Evolutionary conservation across 306 rosid species (phyloP).

Genomic region (Myrica gale): DNA sequence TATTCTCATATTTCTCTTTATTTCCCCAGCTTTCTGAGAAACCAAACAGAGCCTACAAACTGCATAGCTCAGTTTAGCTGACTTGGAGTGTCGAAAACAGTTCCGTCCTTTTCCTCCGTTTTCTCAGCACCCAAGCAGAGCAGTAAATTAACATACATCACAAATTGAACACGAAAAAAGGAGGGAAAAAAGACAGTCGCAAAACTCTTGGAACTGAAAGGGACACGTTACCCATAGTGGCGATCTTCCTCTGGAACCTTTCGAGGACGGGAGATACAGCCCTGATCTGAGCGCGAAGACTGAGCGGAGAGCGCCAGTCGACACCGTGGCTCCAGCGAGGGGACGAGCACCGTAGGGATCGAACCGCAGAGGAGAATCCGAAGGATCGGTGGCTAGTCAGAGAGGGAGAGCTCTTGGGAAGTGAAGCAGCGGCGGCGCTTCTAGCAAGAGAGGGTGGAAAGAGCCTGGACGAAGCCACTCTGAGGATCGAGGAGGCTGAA

Average conservation of each 20-base stretch:
- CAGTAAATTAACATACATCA: background rate
- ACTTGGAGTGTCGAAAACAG: background rate
- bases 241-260: conserved; percentile 49
- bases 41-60: background rate
- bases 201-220: background rate
- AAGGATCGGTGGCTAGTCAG: conserved; percentile 27
- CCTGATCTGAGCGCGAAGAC: conserved; percentile 59
- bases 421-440: conserved; percentile 11
- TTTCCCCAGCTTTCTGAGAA: background rate
- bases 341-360: conserved; percentile 27
- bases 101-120: background rate
- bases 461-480: conserved; percentile 45
- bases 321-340: conserved; percentile 65
- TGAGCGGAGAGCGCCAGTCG: conserved; percentile 48
- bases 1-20: background rate
- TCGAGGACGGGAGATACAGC: conserved; percentile 53
- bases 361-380: conserved; percentile 34
- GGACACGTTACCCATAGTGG: conserved; percentile 52
- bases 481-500: conserved; percentile 48
- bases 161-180: background rate
- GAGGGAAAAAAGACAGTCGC: background rate
- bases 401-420: conserved; percentile 11
- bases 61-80: background rate
- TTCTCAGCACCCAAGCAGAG: conserved; percentile 7
- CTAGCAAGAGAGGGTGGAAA: conserved; percentile 32